These are phyloP conservation scores for Vanrija sp. DNA, from an alignment of 1,284 basidiomycete species.

Conservation along the genomic window DNA sequence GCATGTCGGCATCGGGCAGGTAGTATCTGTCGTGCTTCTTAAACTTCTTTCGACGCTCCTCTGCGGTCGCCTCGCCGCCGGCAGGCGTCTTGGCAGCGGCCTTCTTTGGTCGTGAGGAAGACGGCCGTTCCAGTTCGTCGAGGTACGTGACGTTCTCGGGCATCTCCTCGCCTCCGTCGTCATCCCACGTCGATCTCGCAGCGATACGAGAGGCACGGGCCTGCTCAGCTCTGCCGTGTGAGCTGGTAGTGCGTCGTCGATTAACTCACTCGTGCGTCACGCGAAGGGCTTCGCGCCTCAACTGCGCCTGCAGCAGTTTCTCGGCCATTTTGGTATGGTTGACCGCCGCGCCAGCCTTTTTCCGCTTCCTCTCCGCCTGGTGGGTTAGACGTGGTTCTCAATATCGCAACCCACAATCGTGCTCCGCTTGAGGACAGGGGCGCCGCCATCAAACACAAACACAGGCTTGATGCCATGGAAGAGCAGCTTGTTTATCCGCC, in stretches of 20 bases:
- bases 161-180: constrained; percentile 50
- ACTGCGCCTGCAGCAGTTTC: constrained; percentile 85
- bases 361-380: constrained; percentile 76
- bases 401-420: constrained; percentile 68
- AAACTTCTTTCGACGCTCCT: constrained; percentile 38
- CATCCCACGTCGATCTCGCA: constrained; percentile 21
- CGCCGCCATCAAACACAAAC: constrained; percentile 95
- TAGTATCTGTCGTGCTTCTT: constrained; percentile 68
- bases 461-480: constrained; percentile 97
- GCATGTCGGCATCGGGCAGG: constrained; percentile 62
- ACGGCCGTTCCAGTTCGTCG: constrained; percentile 66
- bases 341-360: constrained; percentile 79
- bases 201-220: constrained; percentile 29
- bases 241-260: neutral
- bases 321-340: constrained; percentile 83
- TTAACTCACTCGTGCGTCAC: constrained; percentile 56
- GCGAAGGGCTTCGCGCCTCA: constrained; percentile 83
- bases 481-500: constrained; percentile 88
- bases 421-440: constrained; percentile 76
- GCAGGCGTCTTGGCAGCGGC: neutral
- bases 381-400: neutral
- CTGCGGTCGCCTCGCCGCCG: constrained; percentile 5
- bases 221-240: constrained; percentile 15
- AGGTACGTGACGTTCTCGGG: constrained; percentile 74
- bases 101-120: neutral